phyloP scores from a whole-genome alignment of 2,329 filamentous ascomycete species.

The Hymenoscyphus fraxineus region DNA sequence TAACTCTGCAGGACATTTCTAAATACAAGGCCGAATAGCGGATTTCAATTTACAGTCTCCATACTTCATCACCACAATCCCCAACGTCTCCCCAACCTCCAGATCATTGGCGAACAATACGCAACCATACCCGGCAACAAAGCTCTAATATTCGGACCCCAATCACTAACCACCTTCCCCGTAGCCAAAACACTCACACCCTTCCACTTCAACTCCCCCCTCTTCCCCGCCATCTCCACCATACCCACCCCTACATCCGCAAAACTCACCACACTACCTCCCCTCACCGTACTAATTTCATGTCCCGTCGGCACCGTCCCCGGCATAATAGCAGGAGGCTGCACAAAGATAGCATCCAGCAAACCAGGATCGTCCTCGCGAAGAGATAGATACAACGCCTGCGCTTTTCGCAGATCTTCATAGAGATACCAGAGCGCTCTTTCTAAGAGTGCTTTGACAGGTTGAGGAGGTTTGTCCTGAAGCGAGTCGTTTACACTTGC shows the following conservation, averaged over 20 bases:
- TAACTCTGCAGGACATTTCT: no score
- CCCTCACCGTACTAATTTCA: neutral
- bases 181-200: neutral
- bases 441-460: neutral
- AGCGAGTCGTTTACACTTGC: neutral
- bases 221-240: neutral
- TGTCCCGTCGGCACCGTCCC: neutral
- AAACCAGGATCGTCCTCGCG: neutral
- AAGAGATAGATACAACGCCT: neutral
- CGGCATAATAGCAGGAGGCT: neutral
- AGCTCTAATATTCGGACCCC: neutral
- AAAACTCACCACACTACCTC: neutral
- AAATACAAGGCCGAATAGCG: no score
- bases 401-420: neutral
- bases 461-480: neutral
- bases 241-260: neutral
- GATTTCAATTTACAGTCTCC: no score
- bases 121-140: neutral
- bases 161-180: neutral
- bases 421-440: neutral
- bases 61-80: neutral
- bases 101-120: neutral
- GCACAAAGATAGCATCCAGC: neutral
- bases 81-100: neutral
- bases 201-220: neutral